phyloP scores from a whole-genome alignment of 1,284 basidiomycete species.

The Moesziomyces aphidis region DNA sequence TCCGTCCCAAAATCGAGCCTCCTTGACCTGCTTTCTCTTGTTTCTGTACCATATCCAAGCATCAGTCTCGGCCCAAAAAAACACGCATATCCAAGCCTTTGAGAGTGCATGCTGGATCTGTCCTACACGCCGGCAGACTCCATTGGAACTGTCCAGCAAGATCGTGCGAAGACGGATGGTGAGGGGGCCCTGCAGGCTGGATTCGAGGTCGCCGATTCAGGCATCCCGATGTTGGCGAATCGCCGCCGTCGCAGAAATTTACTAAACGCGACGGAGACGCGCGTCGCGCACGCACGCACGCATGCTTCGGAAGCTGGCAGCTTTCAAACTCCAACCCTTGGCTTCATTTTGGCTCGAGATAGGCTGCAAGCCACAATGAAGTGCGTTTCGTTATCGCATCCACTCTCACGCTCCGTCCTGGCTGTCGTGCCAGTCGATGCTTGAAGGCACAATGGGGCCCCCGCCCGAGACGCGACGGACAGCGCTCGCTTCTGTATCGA shows the following conservation, averaged over 20 bases:
- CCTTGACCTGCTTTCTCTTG: slow-evolving; percentile 18
- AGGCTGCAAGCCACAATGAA: too few species aligned
- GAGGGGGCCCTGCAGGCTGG: not conserved
- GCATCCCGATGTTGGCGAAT: not conserved
- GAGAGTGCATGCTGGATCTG: too few species aligned
- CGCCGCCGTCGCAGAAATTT: not conserved
- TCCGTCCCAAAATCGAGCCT: slow-evolving; percentile 5
- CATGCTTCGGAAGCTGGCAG: too few species aligned
- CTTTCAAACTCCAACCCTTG: too few species aligned
- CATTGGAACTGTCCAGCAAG: too few species aligned
- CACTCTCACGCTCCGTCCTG: too few species aligned
- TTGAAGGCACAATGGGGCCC: not conserved
- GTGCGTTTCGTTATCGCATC: too few species aligned
- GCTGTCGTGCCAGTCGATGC: too few species aligned
- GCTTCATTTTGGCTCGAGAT: too few species aligned
- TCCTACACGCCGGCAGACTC: too few species aligned
- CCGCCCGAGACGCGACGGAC: not conserved
- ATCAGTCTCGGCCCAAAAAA: slow-evolving; percentile 23
- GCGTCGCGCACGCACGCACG: not conserved
- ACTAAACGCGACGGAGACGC: not conserved
- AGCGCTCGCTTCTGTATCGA: not conserved
- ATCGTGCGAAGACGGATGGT: too few species aligned
- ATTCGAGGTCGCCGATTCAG: not conserved
- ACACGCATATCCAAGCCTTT: slow-evolving; percentile 10
- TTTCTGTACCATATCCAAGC: slow-evolving; percentile 45